Evolutionary conservation across 805 yeast genomes (phyloP).

Genomic region (Blastobotrys parvus): DNA sequence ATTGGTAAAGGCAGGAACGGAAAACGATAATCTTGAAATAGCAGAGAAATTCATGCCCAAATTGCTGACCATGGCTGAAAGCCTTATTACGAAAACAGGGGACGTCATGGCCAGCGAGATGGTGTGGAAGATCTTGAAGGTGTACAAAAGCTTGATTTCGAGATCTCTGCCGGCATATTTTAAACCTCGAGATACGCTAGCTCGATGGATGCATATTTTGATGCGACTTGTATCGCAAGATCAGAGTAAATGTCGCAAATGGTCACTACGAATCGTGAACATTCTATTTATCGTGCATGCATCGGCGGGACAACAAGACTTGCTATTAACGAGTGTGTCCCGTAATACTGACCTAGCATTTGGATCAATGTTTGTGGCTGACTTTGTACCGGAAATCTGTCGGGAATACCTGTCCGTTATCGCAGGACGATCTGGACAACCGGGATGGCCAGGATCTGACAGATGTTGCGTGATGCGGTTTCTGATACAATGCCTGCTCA

Average conservation of each 20-base stretch:
- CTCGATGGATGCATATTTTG: slow-evolving; percentile 70
- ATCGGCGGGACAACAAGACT: neutral
- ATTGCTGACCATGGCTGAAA: slow-evolving; percentile 33
- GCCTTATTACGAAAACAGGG: slow-evolving; percentile 57
- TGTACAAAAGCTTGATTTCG: slow-evolving; percentile 60
- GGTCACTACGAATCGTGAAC: slow-evolving; percentile 60
- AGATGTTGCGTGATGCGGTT: slow-evolving; percentile 5
- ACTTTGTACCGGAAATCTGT: slow-evolving; percentile 10
- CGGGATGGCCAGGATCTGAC: slow-evolving; percentile 1
- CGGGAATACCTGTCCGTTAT: slow-evolving; percentile 6
- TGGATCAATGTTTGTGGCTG: slow-evolving; percentile 4
- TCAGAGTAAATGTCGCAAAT: slow-evolving; percentile 71
- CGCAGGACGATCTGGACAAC: neutral
- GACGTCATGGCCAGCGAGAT: slow-evolving; percentile 63
- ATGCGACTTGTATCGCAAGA: slow-evolving; percentile 49
- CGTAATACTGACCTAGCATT: slow-evolving; percentile 6
- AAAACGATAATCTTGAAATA: slow-evolving; percentile 49
- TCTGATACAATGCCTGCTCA: slow-evolving; percentile 1
- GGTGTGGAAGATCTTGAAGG: slow-evolving; percentile 62
- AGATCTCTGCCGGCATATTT: slow-evolving; percentile 56
- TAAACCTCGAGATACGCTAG: slow-evolving; percentile 43
- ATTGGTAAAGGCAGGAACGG: slow-evolving; percentile 59
- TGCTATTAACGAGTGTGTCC: neutral
- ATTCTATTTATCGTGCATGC: neutral
- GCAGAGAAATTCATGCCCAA: slow-evolving; percentile 42